Conservation (phyloP, 495 filamentous ascomycete species). For the Bryoglossum gracile region DNA sequence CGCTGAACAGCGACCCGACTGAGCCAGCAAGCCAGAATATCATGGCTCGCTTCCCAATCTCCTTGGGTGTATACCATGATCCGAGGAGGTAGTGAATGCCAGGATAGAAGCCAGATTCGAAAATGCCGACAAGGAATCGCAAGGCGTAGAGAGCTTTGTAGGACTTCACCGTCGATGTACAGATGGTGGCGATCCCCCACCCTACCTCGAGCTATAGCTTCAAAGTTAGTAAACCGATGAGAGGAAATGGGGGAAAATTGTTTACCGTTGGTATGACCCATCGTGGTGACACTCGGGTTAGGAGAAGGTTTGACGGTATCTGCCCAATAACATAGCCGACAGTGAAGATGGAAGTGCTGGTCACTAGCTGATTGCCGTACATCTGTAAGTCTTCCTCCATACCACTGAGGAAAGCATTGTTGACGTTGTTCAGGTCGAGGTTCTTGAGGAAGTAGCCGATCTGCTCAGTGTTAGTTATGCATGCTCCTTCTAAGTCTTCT, state of each 20-base stretch:
- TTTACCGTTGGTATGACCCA: constrained; percentile 54
- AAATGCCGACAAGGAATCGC: constrained; percentile 47
- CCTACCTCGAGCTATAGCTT: constrained; percentile 46
- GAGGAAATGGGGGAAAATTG: no score
- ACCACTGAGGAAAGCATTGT: constrained; percentile 48
- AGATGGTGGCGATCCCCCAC: constrained; percentile 49
- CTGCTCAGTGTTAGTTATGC: no score
- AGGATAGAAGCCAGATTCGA: constrained; percentile 25
- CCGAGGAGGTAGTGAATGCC: constrained; percentile 44
- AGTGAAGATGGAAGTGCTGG: constrained; percentile 50
- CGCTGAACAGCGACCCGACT: constrained; percentile 39
- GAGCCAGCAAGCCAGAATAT: constrained; percentile 28
- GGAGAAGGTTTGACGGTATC: constrained; percentile 48
- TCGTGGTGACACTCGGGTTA: constrained; percentile 52
- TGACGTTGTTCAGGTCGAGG: constrained; percentile 52
- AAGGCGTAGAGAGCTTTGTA: constrained; percentile 47
- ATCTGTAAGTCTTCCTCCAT: constrained; percentile 54
- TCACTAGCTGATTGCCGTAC: constrained; percentile 46
- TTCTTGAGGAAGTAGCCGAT: constrained; percentile 54
- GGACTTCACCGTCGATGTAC: constrained; percentile 38
- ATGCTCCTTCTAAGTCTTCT: no score
- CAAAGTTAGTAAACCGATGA: no score
- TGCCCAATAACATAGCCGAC: constrained; percentile 55
- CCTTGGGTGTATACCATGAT: constrained; percentile 36
- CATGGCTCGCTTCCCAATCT: constrained; percentile 32